phyloP scores from a whole-genome alignment of 257 asterid genomes.

The Solanum dulcamara region DNA sequence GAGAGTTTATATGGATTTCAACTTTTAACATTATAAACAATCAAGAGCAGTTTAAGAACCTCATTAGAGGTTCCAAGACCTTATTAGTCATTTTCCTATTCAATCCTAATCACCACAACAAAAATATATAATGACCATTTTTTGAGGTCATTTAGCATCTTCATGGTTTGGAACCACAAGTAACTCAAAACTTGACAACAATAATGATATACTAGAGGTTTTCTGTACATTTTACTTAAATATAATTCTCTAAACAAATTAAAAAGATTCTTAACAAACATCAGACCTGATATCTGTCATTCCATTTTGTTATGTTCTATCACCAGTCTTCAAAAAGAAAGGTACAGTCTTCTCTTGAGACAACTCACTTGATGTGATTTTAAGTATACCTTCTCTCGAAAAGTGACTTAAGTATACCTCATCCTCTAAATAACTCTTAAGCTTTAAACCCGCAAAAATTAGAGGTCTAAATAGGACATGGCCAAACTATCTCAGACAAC shows the following conservation, averaged over 20 bases:
- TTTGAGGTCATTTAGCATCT: neutral
- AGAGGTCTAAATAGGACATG: neutral
- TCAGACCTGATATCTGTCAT: neutral
- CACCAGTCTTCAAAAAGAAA: neutral
- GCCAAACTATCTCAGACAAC: neutral
- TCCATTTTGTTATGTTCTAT: neutral
- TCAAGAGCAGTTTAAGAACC: neutral
- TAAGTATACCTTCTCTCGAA: neutral
- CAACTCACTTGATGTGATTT: neutral
- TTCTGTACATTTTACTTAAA: neutral
- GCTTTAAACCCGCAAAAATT: neutral
- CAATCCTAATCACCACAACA: neutral
- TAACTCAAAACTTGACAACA: neutral
- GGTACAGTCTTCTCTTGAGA: neutral
- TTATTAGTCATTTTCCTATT: neutral
- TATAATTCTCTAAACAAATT: neutral
- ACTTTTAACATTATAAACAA: neutral
- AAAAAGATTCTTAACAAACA: neutral
- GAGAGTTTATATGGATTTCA: neutral
- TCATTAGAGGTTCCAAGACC: neutral
- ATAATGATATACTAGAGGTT: neutral
- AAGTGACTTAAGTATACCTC: neutral
- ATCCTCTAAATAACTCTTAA: neutral
- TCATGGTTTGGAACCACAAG: neutral
- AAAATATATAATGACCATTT: neutral